A percentile compares a stretch with the other conserved stretches of the same genome.
These are phyloP conservation scores for Aaosphaeria arxii DNA, from an alignment of 2,329 filamentous ascomycete genomes.

Conservation along the genomic window DNA sequence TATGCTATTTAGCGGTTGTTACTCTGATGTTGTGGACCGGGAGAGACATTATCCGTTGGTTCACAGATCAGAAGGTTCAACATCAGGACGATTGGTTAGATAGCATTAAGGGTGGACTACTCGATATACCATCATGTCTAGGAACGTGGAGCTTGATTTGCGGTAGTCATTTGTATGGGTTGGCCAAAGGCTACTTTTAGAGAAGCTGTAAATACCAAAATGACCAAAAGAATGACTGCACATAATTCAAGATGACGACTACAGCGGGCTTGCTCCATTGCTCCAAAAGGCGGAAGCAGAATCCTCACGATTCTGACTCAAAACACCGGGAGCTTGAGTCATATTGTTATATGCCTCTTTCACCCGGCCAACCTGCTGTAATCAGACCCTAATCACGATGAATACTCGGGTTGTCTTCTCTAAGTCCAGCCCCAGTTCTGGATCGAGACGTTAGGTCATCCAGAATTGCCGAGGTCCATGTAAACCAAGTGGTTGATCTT, in stretches of 20 bases:
- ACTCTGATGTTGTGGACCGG: slow-evolving; percentile 13
- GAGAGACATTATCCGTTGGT: background rate
- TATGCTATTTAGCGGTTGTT: slow-evolving; percentile 36
- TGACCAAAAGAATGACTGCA: too few species aligned
- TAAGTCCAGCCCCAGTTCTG: background rate
- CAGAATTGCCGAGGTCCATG: background rate
- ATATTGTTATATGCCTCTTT: too few species aligned
- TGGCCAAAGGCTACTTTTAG: slow-evolving; percentile 27
- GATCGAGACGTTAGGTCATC: background rate
- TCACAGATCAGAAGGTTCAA: background rate
- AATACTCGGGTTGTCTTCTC: too few species aligned
- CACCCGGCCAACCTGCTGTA: too few species aligned
- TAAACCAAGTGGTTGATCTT: background rate
- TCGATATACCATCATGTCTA: background rate
- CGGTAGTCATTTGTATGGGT: slow-evolving; percentile 22
- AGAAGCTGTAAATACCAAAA: too few species aligned
- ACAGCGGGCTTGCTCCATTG: too few species aligned
- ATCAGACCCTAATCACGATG: too few species aligned
- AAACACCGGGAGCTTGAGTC: too few species aligned
- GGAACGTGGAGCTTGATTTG: slow-evolving; percentile 2
- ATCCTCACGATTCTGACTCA: too few species aligned
- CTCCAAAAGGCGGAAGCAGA: too few species aligned
- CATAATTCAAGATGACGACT: too few species aligned
- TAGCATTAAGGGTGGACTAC: slow-evolving; percentile 5
- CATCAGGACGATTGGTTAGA: background rate